Evolutionary conservation across 2,329 filamentous ascomycete genomes (phyloP), one percentile per base, ranked within the genome.

Genomic region (Alternaria dauci): DNA sequence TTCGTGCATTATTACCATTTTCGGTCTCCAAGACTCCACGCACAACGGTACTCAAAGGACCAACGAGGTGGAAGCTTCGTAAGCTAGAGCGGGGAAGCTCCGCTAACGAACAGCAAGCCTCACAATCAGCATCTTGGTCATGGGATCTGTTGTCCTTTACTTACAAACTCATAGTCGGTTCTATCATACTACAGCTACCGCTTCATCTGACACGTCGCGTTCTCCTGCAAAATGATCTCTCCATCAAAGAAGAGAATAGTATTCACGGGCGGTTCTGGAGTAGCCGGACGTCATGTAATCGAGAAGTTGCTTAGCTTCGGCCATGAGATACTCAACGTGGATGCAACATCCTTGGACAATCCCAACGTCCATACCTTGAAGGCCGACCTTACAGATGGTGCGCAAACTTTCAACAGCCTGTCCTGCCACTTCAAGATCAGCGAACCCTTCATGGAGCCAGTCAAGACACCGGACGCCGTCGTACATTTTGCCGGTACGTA

Each of bases 401-500:
- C 84, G 20, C 84, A 87, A 71, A 84, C 85, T 50, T 86, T 84
- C 77, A 85, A 84, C 60, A 84, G 83, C 25, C 71, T 87, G 11
- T 83, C 81, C 9, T 85, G 82, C 1, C 85, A 88, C 66, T 88
- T 87, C 71, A 76, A 81, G 62, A 80, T 85, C 65, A 73, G 79
- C 41, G 76, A 80, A 61, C 62, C 79, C 48, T 78, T 78, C 16
- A 80, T 77, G 39, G 71, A 75, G 3, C 60, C 65, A 20, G 53
- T 72, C 34, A 61, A 65, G 73, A 79, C 12, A 8, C 86, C 87
- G 0, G 85, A 88, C 66, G 87, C 84, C 1, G 83, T 89, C 36
- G 86, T 89, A 50, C 87, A 89, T 70, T 85, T 88, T 54, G 85
- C 83, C 34, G 70, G 71, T 86, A 84, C n/a, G 46, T 54, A 20